Conservation (phyloP, 2,329 filamentous ascomycete species). For the Aspergillus luchuensis region DNA sequence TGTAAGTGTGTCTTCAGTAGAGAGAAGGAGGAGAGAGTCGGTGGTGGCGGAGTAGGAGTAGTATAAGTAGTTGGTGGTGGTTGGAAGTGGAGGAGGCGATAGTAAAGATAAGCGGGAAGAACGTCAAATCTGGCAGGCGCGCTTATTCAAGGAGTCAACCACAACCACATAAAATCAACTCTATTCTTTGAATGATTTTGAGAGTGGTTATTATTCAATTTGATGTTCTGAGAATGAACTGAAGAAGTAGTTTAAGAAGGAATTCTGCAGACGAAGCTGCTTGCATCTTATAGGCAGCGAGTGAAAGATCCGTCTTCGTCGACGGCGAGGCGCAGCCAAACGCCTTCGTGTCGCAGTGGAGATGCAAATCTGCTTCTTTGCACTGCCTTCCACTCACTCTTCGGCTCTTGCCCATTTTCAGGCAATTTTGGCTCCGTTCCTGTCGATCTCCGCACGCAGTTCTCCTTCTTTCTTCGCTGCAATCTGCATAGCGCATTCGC, state of each 20-base stretch:
- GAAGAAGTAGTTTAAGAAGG: not conserved
- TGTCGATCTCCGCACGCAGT: conserved; percentile 1
- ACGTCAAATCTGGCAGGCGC: not conserved
- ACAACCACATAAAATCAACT: not conserved
- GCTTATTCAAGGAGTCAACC: conserved; percentile 2
- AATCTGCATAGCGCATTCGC: not conserved
- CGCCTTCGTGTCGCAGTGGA: conserved; percentile 6
- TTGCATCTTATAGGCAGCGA: conserved; percentile 6
- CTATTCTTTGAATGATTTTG: not conserved
- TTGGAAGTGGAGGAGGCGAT: not conserved
- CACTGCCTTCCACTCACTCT: conserved; percentile 15
- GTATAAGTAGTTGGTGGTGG: not conserved
- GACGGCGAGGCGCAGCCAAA: conserved; percentile 15
- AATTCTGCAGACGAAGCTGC: not conserved
- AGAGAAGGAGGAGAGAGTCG: not conserved
- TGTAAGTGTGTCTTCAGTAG: not conserved
- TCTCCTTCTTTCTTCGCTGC: no score
- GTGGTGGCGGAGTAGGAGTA: not conserved
- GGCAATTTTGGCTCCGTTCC: not conserved
- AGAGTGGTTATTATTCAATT: no score
- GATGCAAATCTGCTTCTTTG: not conserved
- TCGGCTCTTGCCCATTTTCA: not conserved
- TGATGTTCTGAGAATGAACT: not conserved
- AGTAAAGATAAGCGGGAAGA: not conserved
- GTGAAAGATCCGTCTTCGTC: conserved; percentile 5